These are phyloP conservation scores for Crithidia bombi DNA, from an alignment of 208 protist genomes.

Conservation along the genomic window DNA sequence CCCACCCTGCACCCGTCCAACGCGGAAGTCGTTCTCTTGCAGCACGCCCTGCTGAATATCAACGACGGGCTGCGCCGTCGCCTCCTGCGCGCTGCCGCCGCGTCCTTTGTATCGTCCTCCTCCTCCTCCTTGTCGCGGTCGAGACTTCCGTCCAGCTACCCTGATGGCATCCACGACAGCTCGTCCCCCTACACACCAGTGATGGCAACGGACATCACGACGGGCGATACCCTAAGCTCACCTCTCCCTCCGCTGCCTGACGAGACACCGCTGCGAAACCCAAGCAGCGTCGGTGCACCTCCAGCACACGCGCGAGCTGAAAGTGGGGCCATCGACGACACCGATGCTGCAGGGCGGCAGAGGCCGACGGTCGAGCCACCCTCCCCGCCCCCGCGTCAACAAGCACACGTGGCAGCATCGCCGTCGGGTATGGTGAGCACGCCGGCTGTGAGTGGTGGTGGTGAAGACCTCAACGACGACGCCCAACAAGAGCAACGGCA, in stretches of 20 bases:
- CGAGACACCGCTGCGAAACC: slow-evolving; percentile 27
- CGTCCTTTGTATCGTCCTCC: slow-evolving; percentile 26
- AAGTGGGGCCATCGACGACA: background rate
- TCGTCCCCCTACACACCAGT: background rate
- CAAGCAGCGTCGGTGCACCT: too few species aligned
- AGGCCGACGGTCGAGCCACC: background rate
- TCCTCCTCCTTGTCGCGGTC: slow-evolving; percentile 20
- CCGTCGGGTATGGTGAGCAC: background rate
- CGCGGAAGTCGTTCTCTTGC: slow-evolving; percentile 41
- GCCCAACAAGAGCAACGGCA: background rate
- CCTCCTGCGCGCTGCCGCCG: slow-evolving; percentile 32
- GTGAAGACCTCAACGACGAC: too few species aligned
- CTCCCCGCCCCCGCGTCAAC: background rate
- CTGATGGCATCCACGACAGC: slow-evolving; percentile 1
- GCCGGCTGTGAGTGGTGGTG: background rate
- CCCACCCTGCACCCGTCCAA: slow-evolving; percentile 34
- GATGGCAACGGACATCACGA: background rate
- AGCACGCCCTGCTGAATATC: slow-evolving; percentile 35
- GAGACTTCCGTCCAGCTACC: slow-evolving; percentile 3
- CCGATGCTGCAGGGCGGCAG: background rate
- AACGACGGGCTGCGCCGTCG: slow-evolving; percentile 31
- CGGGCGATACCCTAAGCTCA: slow-evolving; percentile 8
- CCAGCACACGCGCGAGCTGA: background rate
- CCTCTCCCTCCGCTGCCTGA: slow-evolving; percentile 24
- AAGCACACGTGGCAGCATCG: background rate